A percentile compares a stretch with the other conserved stretches of the same genome.
These are phyloP conservation scores for Lagerstroemia speciosa DNA, from an alignment of 345 rosid genomes.

Conservation along the genomic window DNA sequence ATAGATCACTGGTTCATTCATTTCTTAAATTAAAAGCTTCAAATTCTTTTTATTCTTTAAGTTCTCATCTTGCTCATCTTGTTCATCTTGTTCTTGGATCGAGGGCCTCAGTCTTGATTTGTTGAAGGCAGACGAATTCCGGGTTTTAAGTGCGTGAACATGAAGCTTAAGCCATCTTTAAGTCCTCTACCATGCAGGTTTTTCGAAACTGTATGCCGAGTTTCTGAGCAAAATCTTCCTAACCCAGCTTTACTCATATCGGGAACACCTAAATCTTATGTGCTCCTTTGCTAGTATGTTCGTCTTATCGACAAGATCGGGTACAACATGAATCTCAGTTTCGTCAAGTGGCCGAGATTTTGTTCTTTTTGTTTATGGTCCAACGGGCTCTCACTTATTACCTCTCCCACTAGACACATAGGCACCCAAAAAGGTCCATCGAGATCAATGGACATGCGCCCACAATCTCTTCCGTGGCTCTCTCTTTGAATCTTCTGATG, in stretches of 20 bases:
- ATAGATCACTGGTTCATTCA: neutral
- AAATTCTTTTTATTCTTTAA: constrained; percentile 1
- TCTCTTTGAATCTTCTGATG: neutral
- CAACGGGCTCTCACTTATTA: neutral
- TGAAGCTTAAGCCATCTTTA: too few species aligned
- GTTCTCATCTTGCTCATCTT: neutral
- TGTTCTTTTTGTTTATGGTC: neutral
- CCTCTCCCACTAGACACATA: neutral
- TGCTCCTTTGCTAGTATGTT: neutral
- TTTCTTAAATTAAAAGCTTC: neutral
- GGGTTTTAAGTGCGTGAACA: too few species aligned
- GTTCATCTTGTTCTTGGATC: neutral
- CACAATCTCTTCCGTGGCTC: neutral
- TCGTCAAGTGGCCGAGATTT: neutral
- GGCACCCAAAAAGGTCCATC: neutral
- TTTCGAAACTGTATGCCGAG: neutral
- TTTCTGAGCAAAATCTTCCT: neutral
- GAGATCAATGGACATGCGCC: neutral
- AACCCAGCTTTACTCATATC: neutral
- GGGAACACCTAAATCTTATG: too few species aligned
- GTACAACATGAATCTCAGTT: neutral
- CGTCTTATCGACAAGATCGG: neutral
- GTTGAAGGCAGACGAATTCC: too few species aligned
- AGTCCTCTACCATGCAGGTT: too few species aligned
- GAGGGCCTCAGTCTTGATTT: too few species aligned